phyloP scores from a whole-genome alignment of 345 rosid species.

The Lepidium aucheri region DNA sequence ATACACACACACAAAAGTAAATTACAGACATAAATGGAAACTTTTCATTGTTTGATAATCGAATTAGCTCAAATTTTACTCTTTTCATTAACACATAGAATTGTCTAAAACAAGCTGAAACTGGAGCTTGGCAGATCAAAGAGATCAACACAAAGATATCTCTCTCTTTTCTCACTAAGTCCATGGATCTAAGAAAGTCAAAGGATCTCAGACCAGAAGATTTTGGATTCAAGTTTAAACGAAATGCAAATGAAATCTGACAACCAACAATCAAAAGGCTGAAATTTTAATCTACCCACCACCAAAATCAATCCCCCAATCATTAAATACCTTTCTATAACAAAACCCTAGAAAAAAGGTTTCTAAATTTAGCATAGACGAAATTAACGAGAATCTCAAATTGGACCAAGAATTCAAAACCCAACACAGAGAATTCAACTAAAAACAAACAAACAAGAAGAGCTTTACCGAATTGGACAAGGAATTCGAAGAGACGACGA shows the following conservation, averaged over 20 bases:
- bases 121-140: neutral
- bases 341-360: neutral
- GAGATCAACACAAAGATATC: neutral
- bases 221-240: neutral
- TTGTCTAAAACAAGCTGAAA: neutral
- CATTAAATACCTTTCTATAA: neutral
- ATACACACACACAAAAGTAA: neutral
- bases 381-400: neutral
- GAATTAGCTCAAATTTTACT: neutral
- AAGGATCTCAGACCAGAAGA: neutral
- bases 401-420: neutral
- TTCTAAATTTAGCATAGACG: slow-evolving; percentile 11
- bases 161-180: neutral
- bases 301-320: neutral
- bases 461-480: slow-evolving; percentile 72
- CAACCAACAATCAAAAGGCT: neutral
- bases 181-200: slow-evolving; percentile 3
- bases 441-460: neutral
- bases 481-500: slow-evolving; percentile 98
- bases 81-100: slow-evolving; percentile 1
- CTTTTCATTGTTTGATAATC: neutral
- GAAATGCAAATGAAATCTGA: neutral
- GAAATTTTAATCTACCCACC: neutral
- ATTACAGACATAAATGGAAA: neutral
- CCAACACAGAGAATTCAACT: neutral